Evolutionary conservation across 192 early-diverging fungal species (phyloP), one percentile per base, ranked within the genome.

Genomic region (Backusella westeae): DNA sequence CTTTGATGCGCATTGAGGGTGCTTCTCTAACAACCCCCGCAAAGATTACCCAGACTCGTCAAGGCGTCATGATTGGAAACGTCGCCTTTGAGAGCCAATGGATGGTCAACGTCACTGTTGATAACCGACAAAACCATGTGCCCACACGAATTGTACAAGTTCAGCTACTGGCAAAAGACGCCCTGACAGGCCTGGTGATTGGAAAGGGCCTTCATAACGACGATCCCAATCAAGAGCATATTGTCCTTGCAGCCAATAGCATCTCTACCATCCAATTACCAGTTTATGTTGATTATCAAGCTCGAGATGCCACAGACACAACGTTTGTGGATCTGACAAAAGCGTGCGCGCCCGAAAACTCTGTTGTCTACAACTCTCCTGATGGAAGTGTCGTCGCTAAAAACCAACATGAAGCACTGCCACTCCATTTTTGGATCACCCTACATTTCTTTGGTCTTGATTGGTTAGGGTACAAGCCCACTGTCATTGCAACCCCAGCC

Each of bases 391-490:
- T 32, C 41, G 52, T 59, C 3, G 17, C 38, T 35, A 21, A 59
- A 49, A 34, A 44, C 38, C 78, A 80, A 38, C 74, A 35, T 17
- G 68, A 82, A 42, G 23, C 79, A 10, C 34, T 83, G 21, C 74
- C 69, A 14, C 44, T 83, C 8, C 69, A 73, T 44, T 80, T 83
- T 63, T 77, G 80, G 67, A 72, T 81, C 34, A 83, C 72, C 9
- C 26, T 83, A 2, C 74, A 75, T 41, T 65, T 83, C 21, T 83
- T 69, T 69, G 75, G 75, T 14, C 42, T 80, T 10, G 76, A 79
- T 42, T 77, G 67, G 42, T 75, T 80, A 67, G 76, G 76, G 5
- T 83, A 80, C 34, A 67, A 74, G 19, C 82, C 82, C 1, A 83
- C 78, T 21, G 76, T 83, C 29, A 75, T 77, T 39, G 68, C 74